These are phyloP conservation scores for Fusarium nanum DNA, from an alignment of 2,329 filamentous ascomycete species.

Conservation along the genomic window DNA sequence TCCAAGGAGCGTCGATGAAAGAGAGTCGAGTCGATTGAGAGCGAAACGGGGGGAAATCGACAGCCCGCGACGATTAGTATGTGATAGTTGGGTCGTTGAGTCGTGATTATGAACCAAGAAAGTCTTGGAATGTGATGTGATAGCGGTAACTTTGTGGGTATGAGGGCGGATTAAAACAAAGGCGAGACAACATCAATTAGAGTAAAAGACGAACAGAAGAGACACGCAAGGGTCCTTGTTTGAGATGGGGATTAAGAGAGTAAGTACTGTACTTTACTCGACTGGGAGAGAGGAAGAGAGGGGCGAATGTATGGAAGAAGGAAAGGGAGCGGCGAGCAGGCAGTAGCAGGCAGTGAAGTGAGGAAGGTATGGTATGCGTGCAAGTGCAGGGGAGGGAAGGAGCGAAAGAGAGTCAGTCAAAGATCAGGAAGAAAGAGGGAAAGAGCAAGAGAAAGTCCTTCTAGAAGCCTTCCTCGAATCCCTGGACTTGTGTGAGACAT, in stretches of 20 bases:
- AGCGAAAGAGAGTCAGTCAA: constrained; percentile 6
- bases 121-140: constrained; percentile 18
- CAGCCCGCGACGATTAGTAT: constrained; percentile 46
- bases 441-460: constrained; percentile 39
- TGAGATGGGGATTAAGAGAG: constrained; percentile 21
- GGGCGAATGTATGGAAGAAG: constrained; percentile 19
- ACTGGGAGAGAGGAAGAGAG: constrained; percentile 18
- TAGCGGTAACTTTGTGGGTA: constrained; percentile 21
- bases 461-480: constrained; percentile 50
- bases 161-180: constrained; percentile 32
- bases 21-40: constrained; percentile 21
- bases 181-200: constrained; percentile 34
- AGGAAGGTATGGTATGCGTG: not conserved
- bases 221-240: constrained; percentile 30
- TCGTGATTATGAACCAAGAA: constrained; percentile 29
- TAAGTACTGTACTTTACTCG: constrained; percentile 17
- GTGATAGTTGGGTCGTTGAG: constrained; percentile 33
- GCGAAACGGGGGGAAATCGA: constrained; percentile 43
- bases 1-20: constrained; percentile 29
- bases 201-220: constrained; percentile 21
- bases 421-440: constrained; percentile 16
- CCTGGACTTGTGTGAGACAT: constrained; percentile 45
- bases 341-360: not conserved
- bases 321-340: not conserved
- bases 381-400: constrained; percentile 18